A percentile compares a stretch with the other conserved stretches of the same genome.
phyloP scores from a whole-genome alignment of 495 filamentous ascomycete genomes.

The Xylaria castorea region DNA sequence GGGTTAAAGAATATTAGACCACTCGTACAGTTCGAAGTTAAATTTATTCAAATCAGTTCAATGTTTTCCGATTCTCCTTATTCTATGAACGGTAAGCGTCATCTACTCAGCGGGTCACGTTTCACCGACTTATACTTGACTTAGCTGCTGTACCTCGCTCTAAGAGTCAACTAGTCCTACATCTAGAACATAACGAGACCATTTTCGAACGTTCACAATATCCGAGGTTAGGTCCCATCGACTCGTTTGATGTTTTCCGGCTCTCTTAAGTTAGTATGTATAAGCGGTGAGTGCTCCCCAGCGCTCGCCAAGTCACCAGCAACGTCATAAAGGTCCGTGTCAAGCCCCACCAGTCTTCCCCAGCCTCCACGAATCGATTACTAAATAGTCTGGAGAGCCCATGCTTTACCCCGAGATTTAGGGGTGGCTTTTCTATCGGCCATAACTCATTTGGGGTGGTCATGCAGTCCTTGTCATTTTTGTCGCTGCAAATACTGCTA shows the following conservation, averaged over 20 bases:
- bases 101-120: neutral
- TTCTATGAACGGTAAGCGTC: neutral
- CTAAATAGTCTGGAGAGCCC: slow-evolving; percentile 8
- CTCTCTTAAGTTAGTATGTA: neutral
- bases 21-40: neutral
- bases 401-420: too few relatives aligned
- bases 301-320: neutral
- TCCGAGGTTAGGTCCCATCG: neutral
- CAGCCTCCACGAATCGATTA: neutral
- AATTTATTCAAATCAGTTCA: neutral
- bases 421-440: neutral
- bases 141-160: neutral
- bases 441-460: neutral
- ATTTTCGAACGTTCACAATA: neutral
- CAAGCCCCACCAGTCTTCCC: neutral
- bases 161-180: neutral
- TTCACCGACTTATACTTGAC: neutral
- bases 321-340: neutral
- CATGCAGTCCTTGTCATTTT: slow-evolving; percentile 13
- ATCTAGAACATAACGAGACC: neutral
- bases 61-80: neutral
- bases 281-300: neutral
- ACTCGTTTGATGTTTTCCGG: neutral
- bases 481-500: slow-evolving; percentile 19
- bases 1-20: neutral